Conservation (phyloP, 768 basidiomycete species). For the Botryobasidium botryosum region DNA sequence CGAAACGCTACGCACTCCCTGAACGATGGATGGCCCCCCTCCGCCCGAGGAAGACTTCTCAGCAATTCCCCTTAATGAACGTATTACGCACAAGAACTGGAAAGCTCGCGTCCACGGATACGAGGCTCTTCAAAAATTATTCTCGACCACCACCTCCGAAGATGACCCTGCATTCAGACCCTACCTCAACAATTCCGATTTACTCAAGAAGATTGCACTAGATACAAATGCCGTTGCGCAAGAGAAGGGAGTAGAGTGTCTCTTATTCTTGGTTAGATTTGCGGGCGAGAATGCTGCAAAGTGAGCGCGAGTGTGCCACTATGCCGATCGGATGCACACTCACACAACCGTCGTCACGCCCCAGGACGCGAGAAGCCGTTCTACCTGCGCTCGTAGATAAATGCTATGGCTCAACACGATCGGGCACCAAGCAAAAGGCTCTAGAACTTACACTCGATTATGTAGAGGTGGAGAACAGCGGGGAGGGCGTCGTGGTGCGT, state of each 20-base stretch:
- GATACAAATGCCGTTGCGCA: conserved; percentile 96
- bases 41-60: conserved; percentile 92
- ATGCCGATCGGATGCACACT: neutral
- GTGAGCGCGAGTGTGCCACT: conserved; percentile 14
- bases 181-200: conserved; percentile 58
- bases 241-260: conserved; percentile 89
- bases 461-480: conserved; percentile 84
- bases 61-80: conserved; percentile 52
- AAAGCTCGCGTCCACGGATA: conserved; percentile 93
- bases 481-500: conserved; percentile 76
- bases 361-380: conserved; percentile 53
- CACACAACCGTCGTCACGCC: neutral
- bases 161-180: conserved; percentile 87
- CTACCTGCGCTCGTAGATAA: conserved; percentile 93
- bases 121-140: conserved; percentile 69
- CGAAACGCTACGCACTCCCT: too few relatives aligned
- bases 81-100: conserved; percentile 94
- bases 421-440: conserved; percentile 77
- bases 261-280: conserved; percentile 72
- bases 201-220: conserved; percentile 71
- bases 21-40: conserved; percentile 69
- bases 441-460: conserved; percentile 77
- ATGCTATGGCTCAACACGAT: conserved; percentile 78
- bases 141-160: conserved; percentile 80
- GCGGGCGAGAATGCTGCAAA: conserved; percentile 75